These are phyloP conservation scores for Jaminaea rosea DNA, from an alignment of 1,284 basidiomycete genomes.

Conservation along the genomic window DNA sequence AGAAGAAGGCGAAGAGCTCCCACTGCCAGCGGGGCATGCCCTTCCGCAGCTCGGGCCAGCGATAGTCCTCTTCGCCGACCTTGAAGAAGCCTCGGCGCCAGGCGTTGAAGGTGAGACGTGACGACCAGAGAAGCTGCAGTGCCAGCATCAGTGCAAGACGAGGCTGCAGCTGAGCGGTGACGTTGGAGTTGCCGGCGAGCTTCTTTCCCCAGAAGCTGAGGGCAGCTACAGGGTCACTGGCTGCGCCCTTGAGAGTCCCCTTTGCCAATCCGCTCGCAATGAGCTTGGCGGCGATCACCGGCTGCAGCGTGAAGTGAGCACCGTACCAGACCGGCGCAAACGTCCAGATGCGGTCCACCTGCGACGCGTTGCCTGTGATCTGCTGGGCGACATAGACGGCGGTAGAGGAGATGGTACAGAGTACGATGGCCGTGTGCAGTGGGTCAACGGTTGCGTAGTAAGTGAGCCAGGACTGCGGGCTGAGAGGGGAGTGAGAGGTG, in stretches of 20 bases:
- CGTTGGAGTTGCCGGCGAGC: slow-evolving; percentile 12
- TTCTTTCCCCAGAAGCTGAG: slow-evolving; percentile 9
- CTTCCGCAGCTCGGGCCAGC: slow-evolving; percentile 69
- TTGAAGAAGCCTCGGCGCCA: slow-evolving; percentile 73
- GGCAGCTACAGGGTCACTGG: slow-evolving; percentile 6
- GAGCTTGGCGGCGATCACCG: slow-evolving; percentile 10
- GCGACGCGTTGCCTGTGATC: slow-evolving; percentile 38
- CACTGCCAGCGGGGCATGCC: slow-evolving; percentile 63
- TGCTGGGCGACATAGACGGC: slow-evolving; percentile 33
- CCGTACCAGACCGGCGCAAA: slow-evolving; percentile 34
- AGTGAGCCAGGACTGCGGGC: background rate
- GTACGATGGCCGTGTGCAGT: slow-evolving; percentile 28
- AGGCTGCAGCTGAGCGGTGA: slow-evolving; percentile 32
- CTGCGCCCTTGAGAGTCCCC: background rate
- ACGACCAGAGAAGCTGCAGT: slow-evolving; percentile 43
- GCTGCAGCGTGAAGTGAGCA: slow-evolving; percentile 33
- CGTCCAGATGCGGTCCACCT: slow-evolving; percentile 42
- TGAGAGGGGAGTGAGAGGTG: background rate
- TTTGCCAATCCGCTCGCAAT: slow-evolving; percentile 8
- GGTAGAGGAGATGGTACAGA: slow-evolving; percentile 25
- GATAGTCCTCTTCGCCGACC: slow-evolving; percentile 72
- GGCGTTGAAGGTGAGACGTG: slow-evolving; percentile 71
- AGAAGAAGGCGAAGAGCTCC: slow-evolving; percentile 69
- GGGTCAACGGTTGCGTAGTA: slow-evolving; percentile 33
- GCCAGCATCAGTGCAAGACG: slow-evolving; percentile 47